phyloP scores from a whole-genome alignment of 805 yeast species.

The Candida cerambycidarum region DNA sequence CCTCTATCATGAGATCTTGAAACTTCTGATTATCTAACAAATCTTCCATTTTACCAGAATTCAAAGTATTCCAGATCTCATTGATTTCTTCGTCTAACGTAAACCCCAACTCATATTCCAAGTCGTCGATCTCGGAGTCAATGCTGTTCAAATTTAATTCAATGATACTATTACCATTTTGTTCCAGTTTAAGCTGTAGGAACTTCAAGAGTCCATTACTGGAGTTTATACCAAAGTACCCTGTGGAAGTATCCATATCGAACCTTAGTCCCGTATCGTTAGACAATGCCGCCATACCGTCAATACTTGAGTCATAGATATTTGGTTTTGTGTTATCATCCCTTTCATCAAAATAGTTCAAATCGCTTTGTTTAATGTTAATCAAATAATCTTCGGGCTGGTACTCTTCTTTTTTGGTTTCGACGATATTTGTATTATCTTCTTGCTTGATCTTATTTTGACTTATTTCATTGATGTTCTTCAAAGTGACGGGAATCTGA shows the following conservation, averaged over 20 bases:
- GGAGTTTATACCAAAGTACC: slow-evolving; percentile 67
- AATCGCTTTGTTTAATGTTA: slow-evolving; percentile 19
- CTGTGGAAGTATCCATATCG: slow-evolving; percentile 44
- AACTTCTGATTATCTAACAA: slow-evolving; percentile 17
- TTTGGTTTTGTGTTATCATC: slow-evolving; percentile 15
- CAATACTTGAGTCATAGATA: slow-evolving; percentile 30
- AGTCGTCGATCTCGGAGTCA: slow-evolving; percentile 8
- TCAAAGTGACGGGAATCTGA: slow-evolving; percentile 17
- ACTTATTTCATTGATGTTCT: slow-evolving; percentile 18
- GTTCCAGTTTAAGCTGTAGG: slow-evolving; percentile 34
- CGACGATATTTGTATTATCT: slow-evolving; percentile 1
- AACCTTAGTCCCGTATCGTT: slow-evolving; percentile 20
- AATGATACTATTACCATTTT: slow-evolving; percentile 23
- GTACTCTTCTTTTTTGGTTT: slow-evolving; percentile 5
- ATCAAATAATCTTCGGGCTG: slow-evolving; percentile 22
- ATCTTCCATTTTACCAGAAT: slow-evolving; percentile 20
- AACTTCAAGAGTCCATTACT: slow-evolving; percentile 55
- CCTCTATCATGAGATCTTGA: slow-evolving; percentile 16
- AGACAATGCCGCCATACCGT: slow-evolving; percentile 67
- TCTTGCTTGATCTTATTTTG: slow-evolving; percentile 13
- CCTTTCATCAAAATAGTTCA: slow-evolving; percentile 21
- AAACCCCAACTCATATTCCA: slow-evolving; percentile 15
- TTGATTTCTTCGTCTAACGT: slow-evolving; percentile 19
- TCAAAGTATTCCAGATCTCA: slow-evolving; percentile 16
- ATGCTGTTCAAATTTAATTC: slow-evolving; percentile 19